Conservation (phyloP, 495 filamentous ascomycete species). For the Trichoderma parareesei region DNA sequence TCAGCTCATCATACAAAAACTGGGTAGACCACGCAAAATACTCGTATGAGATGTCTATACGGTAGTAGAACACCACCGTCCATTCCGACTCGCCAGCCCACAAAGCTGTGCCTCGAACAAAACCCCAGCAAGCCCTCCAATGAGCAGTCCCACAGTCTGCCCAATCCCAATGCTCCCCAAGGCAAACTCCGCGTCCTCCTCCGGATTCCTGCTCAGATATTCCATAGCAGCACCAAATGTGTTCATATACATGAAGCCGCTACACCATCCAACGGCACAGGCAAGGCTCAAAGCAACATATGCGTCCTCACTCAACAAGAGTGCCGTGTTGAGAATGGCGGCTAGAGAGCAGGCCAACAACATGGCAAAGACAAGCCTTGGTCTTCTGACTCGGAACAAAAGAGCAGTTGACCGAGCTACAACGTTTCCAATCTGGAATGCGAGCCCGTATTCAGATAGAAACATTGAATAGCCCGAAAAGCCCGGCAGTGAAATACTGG, state of each 20-base stretch:
- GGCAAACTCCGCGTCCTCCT: not conserved
- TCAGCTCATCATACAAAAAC: too few species aligned
- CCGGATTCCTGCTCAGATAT: not conserved
- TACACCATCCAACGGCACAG: not conserved
- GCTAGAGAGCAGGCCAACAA: not conserved
- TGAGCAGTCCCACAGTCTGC: not conserved
- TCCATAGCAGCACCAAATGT: not conserved
- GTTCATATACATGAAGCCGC: not conserved
- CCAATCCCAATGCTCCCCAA: not conserved
- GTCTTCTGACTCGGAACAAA: not conserved
- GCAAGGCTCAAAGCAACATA: not conserved
- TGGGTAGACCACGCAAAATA: too few species aligned
- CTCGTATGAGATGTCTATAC: not conserved
- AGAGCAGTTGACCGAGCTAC: slow-evolving; percentile 1
- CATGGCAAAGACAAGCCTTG: not conserved
- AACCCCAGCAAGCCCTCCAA: not conserved
- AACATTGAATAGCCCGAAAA: not conserved
- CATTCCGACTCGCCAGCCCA: not conserved
- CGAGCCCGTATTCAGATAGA: not conserved
- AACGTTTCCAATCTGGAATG: slow-evolving; percentile 5
- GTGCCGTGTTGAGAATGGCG: not conserved
- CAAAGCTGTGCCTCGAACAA: not conserved
- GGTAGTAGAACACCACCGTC: not conserved
- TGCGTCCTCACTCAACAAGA: not conserved
- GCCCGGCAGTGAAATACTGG: not conserved